Evolutionary conservation across 139 green algal genomes (phyloP).

Genomic region (Coelastrella sp.): DNA sequence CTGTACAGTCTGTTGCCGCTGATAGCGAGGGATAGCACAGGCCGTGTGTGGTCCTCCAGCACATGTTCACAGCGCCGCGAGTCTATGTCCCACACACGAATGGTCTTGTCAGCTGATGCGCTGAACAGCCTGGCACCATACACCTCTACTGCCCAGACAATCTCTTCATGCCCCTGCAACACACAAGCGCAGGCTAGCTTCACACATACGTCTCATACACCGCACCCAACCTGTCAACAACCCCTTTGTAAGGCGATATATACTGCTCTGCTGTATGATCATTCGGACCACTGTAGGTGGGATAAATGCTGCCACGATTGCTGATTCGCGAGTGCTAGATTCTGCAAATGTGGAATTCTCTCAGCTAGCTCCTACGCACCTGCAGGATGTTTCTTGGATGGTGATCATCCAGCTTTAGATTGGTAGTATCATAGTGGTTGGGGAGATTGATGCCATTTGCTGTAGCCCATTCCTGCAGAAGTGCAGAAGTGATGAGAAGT

Average conservation of each 20-base stretch:
- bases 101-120: slow-evolving; percentile 93
- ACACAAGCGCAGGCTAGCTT: not conserved
- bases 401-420: slow-evolving; percentile 74
- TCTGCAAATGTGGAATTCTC: too few species aligned
- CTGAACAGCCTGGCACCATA: slow-evolving; percentile 81
- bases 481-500: not conserved
- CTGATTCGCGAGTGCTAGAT: too few species aligned
- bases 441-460: slow-evolving; percentile 71
- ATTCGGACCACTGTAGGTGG: too few species aligned
- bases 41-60: slow-evolving; percentile 92
- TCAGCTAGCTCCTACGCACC: slow-evolving; percentile 45
- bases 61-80: slow-evolving; percentile 80
- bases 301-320: too few species aligned
- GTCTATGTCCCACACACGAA: slow-evolving; percentile 92
- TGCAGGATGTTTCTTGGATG: slow-evolving; percentile 83
- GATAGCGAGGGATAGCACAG: slow-evolving; percentile 92
- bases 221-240: not conserved
- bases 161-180: slow-evolving; percentile 92
- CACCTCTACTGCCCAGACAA: slow-evolving; percentile 95
- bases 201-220: not conserved
- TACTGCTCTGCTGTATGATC: too few species aligned
- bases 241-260: not conserved
- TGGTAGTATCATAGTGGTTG: slow-evolving; percentile 45
- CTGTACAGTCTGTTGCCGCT: slow-evolving; percentile 85
- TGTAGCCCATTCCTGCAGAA: slow-evolving; percentile 83